These are phyloP conservation scores for Xylariaceae sp. DNA, from an alignment of 2,329 filamentous ascomycete genomes.

Conservation along the genomic window DNA sequence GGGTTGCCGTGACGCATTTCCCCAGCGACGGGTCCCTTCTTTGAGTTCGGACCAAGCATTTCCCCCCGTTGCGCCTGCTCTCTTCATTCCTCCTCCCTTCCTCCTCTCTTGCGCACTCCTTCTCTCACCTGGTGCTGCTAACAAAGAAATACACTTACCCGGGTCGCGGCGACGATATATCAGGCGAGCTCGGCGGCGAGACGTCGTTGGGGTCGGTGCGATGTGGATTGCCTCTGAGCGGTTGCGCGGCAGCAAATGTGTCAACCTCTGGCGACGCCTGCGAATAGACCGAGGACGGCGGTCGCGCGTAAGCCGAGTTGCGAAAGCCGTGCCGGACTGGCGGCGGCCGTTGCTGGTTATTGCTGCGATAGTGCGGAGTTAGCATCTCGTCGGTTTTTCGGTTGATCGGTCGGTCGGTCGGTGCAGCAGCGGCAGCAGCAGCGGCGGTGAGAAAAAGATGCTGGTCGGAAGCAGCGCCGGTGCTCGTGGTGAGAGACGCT, in stretches of 20 bases:
- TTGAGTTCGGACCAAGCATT: too few species aligned
- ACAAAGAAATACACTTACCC: conserved; percentile 42
- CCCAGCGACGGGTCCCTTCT: too few species aligned
- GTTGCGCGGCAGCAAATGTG: conserved; percentile 24
- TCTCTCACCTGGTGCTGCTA: too few species aligned
- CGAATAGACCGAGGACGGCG: conserved; percentile 56
- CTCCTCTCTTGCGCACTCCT: too few species aligned
- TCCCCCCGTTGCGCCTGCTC: too few species aligned
- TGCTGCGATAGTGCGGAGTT: conserved; percentile 18
- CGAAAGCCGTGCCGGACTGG: conserved; percentile 27
- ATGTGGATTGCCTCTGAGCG: conserved; percentile 15
- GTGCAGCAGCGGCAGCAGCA: conserved; percentile 4
- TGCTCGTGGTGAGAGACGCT: neutral
- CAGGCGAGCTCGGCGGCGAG: conserved; percentile 52
- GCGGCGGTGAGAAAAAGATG: conserved; percentile 1
- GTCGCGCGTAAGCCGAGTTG: conserved; percentile 32
- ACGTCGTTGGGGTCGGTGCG: conserved; percentile 30
- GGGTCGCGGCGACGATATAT: conserved; percentile 29
- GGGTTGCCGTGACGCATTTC: too few species aligned
- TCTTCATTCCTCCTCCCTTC: too few species aligned
- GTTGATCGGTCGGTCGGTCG: conserved; percentile 4
- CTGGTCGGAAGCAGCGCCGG: conserved; percentile 1
- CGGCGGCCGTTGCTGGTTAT: conserved; percentile 24
- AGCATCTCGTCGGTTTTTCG: too few species aligned
- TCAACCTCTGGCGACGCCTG: conserved; percentile 39